Percentiles rank a stretch among this genome's conserved stretches.
phyloP scores from a whole-genome alignment of 768 basidiomycete genomes.

The Xerocomus spinulosus region DNA sequence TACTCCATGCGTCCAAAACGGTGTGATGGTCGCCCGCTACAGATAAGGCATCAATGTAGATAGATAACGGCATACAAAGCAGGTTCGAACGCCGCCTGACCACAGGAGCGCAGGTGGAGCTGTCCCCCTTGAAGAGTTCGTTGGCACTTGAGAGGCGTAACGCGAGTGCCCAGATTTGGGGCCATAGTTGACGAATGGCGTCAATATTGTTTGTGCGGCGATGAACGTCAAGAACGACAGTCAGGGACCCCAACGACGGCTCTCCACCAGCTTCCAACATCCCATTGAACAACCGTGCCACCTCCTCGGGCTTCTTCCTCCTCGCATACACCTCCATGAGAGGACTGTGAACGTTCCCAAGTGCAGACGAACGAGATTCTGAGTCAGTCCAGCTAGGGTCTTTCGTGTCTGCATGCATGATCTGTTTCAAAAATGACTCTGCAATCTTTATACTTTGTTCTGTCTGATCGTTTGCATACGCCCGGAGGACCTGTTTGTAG shows the following conservation, averaged over 20 bases:
- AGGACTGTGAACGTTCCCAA: constrained; percentile 58
- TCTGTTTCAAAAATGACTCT: constrained; percentile 55
- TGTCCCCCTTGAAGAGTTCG: constrained; percentile 31
- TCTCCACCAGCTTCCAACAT: constrained; percentile 50
- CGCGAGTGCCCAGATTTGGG: constrained; percentile 58
- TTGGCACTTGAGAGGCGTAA: constrained; percentile 36
- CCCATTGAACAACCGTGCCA: constrained; percentile 53
- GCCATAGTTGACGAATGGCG: constrained; percentile 61
- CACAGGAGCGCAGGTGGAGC: constrained; percentile 6
- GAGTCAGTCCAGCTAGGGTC: constrained; percentile 38
- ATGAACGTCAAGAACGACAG: constrained; percentile 68
- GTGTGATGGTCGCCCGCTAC: constrained; percentile 54
- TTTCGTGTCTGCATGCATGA: constrained; percentile 37
- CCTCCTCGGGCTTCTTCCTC: constrained; percentile 43
- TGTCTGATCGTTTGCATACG: constrained; percentile 50
- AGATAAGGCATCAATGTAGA: constrained; percentile 75
- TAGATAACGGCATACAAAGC: constrained; percentile 75
- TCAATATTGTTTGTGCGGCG: constrained; percentile 53
- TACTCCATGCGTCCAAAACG: constrained; percentile 64
- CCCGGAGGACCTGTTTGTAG: constrained; percentile 59
- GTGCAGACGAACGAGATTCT: constrained; percentile 38
- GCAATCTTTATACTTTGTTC: constrained; percentile 54
- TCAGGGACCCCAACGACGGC: constrained; percentile 56
- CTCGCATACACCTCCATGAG: constrained; percentile 51
- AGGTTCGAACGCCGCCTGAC: constrained; percentile 42